Evolutionary conservation across 306 rosid genomes (phyloP).

Genomic region (Vigna radiata): DNA sequence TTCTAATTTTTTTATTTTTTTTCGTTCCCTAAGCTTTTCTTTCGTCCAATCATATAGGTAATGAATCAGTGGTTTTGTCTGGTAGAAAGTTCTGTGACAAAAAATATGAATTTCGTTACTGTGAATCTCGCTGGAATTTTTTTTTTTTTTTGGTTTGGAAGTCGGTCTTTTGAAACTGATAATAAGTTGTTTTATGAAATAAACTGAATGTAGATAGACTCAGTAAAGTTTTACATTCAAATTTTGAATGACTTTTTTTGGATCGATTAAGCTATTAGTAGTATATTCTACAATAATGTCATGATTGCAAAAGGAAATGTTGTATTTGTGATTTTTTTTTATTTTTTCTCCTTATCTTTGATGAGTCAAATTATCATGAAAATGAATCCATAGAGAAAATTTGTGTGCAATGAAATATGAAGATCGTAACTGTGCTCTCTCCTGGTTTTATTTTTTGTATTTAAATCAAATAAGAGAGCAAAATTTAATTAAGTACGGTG

Average conservation of each 20-base stretch:
- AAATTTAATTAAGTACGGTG: neutral
- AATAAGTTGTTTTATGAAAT: too few species aligned
- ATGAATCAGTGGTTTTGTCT: slow-evolving; percentile 9
- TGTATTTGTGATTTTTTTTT: neutral
- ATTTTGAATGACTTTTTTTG: too few species aligned
- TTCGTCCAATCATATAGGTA: neutral
- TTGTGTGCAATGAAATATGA: slow-evolving; percentile 1
- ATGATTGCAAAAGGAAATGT: neutral
- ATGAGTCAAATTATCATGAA: neutral
- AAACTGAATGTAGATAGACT: too few species aligned
- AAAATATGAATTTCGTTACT: neutral
- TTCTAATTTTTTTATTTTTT: neutral
- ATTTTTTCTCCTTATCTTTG: neutral
- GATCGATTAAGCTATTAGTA: too few species aligned
- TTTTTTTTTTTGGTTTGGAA: slow-evolving; percentile 4
- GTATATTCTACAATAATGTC: too few species aligned
- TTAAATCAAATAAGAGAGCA: slow-evolving; percentile 17
- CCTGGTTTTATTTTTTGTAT: neutral
- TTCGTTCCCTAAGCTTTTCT: neutral
- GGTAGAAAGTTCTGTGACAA: neutral
- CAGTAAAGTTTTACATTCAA: too few species aligned
- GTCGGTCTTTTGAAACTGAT: neutral
- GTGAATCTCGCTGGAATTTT: neutral
- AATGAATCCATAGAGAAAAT: neutral
- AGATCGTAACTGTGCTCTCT: neutral